Base-by-base conservation (phyloP, 2,329 filamentous ascomycete species). In the Thelonectria discophora region DNA sequence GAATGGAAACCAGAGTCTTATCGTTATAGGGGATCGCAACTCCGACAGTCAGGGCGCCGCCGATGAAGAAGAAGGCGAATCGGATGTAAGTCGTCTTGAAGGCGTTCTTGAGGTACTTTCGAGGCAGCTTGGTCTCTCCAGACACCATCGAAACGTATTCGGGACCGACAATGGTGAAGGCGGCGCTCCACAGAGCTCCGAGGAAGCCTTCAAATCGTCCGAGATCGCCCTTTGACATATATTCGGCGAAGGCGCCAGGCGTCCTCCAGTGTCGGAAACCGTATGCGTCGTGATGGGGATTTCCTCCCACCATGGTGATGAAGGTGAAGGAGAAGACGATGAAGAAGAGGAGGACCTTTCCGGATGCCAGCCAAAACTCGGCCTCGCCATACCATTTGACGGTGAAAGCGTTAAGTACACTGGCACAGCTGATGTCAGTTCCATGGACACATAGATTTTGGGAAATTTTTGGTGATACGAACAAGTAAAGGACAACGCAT, bases 21-120 rank as follows among this genome's bases (percentile, higher is more conserved):
- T 91, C 87, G 58, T 90, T 84, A 72, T 87, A 87, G 2, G 90
- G 81, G 50, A 92, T 81, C 46, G 90, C 74, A 48, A 90, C 87
- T 21, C 88, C 88, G 65, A 85, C 86, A 24, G 82, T 81, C 10
- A 64, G 47, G 8, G 59, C 62, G 5, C 62, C 62, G 9, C 62
- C 62, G 5, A 64, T 64, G 18, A 64, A 64, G 55, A 64, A 64
- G 18, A 64, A 62, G 10, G 58, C 59, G 10, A 64, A 64, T 24
- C 62, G 58, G 13, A 57, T 7, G 30, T 64, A 64, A 3, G 59
- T 62, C 9, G 62, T 64, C 59, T 62, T 64, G 21, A 62, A 64
- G 13, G 62, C 62, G 15, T 62, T 64, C 55, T 64, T 64, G 8
- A 64, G 37, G 8, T 64, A 64, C 4, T 40, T 43, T n/a, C 62